Evolutionary conservation across 164 flowering plant genomes (phyloP).

Genomic region (Vitis labrusca): DNA sequence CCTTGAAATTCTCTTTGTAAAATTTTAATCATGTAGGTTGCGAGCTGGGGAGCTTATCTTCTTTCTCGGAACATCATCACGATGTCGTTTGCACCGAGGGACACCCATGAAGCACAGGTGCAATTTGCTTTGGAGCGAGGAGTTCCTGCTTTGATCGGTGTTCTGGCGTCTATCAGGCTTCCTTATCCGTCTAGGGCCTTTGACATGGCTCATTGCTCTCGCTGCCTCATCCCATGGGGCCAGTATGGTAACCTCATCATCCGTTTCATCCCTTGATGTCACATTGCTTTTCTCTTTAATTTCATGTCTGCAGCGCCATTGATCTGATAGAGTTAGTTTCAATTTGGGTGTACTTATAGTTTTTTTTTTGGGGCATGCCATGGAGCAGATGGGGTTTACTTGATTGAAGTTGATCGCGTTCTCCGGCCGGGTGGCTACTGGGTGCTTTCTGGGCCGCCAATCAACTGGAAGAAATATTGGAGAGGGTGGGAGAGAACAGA

Average conservation of each 20-base stretch:
- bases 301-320: background rate
- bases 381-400: slow-evolving; percentile 41
- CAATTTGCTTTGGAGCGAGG: slow-evolving; percentile 69
- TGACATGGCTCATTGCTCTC: slow-evolving; percentile 65
- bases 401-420: slow-evolving; percentile 63
- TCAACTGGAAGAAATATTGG: slow-evolving; percentile 44
- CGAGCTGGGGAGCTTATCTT: slow-evolving; percentile 59
- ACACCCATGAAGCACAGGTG: slow-evolving; percentile 65
- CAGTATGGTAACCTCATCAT: slow-evolving; percentile 29
- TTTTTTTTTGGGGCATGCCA: background rate
- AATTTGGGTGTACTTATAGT: background rate
- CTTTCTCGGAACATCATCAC: slow-evolving; percentile 46
- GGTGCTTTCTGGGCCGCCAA: slow-evolving; percentile 68
- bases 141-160: slow-evolving; percentile 60
- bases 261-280: no score
- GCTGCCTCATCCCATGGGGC: slow-evolving; percentile 62
- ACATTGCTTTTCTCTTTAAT: background rate
- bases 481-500: slow-evolving; percentile 51
- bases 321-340: no score
- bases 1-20: no score
- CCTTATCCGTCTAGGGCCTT: slow-evolving; percentile 65
- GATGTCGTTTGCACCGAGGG: slow-evolving; percentile 65
- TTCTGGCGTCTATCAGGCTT: slow-evolving; percentile 47
- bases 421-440: slow-evolving; percentile 68
- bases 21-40: slow-evolving; percentile 33